Conservation (phyloP, 129 eudicot genomes). For the Arctium minus region DNA sequence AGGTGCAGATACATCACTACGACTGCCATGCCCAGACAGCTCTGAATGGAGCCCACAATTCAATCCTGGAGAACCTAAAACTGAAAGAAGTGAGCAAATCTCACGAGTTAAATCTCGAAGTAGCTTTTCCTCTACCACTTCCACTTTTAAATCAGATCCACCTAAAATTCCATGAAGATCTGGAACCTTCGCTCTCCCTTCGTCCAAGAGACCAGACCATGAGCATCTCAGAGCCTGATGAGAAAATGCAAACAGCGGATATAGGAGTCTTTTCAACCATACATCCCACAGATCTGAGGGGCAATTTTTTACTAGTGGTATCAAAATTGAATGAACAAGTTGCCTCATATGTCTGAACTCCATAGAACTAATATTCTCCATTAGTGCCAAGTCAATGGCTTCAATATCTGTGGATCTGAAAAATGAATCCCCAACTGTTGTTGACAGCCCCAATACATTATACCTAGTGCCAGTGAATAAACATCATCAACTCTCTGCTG, state of each 20-base stretch:
- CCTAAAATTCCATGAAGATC: conserved; percentile 56
- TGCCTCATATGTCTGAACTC: conserved; percentile 90
- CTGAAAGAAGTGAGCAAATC: conserved; percentile 63
- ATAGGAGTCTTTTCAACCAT: conserved; percentile 82
- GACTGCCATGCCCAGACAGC: conserved; percentile 47
- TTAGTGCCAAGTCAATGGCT: conserved; percentile 56
- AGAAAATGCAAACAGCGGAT: conserved; percentile 58
- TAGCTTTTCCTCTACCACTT: conserved; percentile 97
- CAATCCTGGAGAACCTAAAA: conserved; percentile 57
- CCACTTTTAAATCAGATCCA: conserved; percentile 80
- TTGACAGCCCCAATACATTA: conserved; percentile 82
- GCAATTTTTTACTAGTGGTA: conserved; percentile 70
- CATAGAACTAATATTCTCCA: conserved; percentile 85
- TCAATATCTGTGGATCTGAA: conserved; percentile 59
- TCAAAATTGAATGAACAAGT: conserved; percentile 67
- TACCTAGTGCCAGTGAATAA: conserved; percentile 45
- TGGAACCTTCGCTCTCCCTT: conserved; percentile 89
- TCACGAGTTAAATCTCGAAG: conserved; percentile 93
- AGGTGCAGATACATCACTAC: conserved; percentile 45
- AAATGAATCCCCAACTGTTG: conserved; percentile 84
- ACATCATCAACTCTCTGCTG: not conserved
- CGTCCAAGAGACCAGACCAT: conserved; percentile 81
- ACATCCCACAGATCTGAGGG: conserved; percentile 74
- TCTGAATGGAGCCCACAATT: conserved; percentile 72
- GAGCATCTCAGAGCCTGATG: conserved; percentile 71